Evolutionary conservation across 2,329 filamentous ascomycete species (phyloP).

Genomic region (Arachnomyces sp.): DNA sequence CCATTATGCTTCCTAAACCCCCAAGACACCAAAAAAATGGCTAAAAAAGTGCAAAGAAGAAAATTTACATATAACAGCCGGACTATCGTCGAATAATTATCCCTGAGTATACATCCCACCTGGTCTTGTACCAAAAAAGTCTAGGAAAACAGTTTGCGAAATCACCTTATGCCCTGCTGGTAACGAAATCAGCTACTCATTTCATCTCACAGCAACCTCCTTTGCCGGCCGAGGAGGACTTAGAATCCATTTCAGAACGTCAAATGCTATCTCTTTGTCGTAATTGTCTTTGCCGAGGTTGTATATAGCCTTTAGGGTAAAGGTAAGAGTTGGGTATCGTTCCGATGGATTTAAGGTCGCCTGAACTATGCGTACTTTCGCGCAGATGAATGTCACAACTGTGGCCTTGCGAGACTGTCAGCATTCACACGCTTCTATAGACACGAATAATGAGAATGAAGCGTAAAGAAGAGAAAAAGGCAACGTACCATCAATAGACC

Average conservation of each 20-base stretch:
- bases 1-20: not conserved
- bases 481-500: slow-evolving; percentile 7
- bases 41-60: slow-evolving; percentile 3
- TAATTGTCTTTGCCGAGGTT: too few relatives aligned
- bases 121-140: not conserved
- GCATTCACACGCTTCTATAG: not conserved
- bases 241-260: too few relatives aligned
- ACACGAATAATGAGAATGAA: slow-evolving; percentile 2
- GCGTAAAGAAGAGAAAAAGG: slow-evolving; percentile 2
- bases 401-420: slow-evolving; percentile 8
- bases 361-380: slow-evolving; percentile 1
- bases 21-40: not conserved
- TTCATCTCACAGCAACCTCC: too few relatives aligned
- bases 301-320: too few relatives aligned
- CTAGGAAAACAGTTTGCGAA: not conserved
- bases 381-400: slow-evolving; percentile 7
- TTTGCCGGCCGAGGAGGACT: too few relatives aligned
- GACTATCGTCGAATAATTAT: too few relatives aligned
- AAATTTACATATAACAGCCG: too few relatives aligned
- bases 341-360: not conserved
- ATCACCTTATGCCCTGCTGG: slow-evolving; percentile 2
- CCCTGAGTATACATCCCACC: too few relatives aligned
- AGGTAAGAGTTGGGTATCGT: too few relatives aligned
- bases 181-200: not conserved
- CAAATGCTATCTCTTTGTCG: too few relatives aligned